Evolutionary conservation across 805 yeast genomes (phyloP).

Genomic region (Saccharomycopsis sp.): DNA sequence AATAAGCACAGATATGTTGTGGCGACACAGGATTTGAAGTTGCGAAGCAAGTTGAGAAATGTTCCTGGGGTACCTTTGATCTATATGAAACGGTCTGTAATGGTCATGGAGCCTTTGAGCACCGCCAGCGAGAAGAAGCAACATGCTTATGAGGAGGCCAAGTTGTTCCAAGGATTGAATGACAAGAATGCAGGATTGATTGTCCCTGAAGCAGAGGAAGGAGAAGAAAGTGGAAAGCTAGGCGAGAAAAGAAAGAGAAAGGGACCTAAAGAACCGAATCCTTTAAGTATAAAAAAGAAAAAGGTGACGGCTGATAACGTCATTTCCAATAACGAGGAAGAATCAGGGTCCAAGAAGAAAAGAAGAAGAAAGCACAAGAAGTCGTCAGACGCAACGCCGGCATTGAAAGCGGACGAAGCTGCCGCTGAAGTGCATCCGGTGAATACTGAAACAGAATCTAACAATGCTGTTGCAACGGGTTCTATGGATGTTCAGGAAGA

Average conservation of each 20-base stretch:
- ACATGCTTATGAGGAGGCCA: constrained; percentile 49
- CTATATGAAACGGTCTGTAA: constrained; percentile 83
- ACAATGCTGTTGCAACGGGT: too few relatives aligned
- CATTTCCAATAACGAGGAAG: background rate
- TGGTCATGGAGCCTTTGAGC: constrained; percentile 93
- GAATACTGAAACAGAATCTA: too few relatives aligned
- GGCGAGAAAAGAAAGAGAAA: constrained; percentile 41
- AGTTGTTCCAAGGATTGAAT: constrained; percentile 75
- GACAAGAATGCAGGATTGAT: constrained; percentile 46
- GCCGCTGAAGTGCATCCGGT: too few relatives aligned
- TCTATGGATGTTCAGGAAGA: too few relatives aligned
- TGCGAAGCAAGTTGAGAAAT: constrained; percentile 61
- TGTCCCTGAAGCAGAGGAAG: constrained; percentile 23
- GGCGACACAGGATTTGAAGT: constrained; percentile 70
- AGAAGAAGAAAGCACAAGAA: background rate
- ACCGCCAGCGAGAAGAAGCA: constrained; percentile 53
- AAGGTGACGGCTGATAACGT: constrained; percentile 26
- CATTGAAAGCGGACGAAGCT: too few relatives aligned
- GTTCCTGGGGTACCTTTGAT: constrained; percentile 88
- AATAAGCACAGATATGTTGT: constrained; percentile 90
- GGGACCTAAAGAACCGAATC: constrained; percentile 83
- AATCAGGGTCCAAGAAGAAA: background rate
- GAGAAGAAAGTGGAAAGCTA: constrained; percentile 23
- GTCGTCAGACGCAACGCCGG: background rate
- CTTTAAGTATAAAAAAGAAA: constrained; percentile 81